Percentiles rank a stretch among this genome's conserved stretches.
Evolutionary conservation across 139 green algal genomes (phyloP).

Genomic region (Closterium sp.): DNA sequence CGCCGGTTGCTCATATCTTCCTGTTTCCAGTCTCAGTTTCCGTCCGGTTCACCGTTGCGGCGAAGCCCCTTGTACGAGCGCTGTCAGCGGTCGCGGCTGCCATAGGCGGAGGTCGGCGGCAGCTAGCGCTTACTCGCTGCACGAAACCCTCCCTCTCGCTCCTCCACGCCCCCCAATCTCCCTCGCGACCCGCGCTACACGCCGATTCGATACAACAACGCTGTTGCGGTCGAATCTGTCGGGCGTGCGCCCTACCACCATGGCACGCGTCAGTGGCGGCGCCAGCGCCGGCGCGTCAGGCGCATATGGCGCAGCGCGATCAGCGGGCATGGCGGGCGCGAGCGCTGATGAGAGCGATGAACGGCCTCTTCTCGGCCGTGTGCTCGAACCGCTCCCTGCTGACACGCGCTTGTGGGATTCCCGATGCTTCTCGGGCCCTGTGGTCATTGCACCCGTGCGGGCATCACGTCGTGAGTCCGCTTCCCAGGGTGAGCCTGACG

Average conservation of each 20-base stretch:
- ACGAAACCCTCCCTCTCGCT: not conserved
- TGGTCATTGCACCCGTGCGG: not conserved
- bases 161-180: not conserved
- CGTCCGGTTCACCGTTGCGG: not conserved
- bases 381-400: not conserved
- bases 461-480: not conserved
- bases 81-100: not conserved
- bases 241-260: not conserved
- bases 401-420: conserved; percentile 11
- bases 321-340: not conserved
- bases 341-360: not conserved
- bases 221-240: not conserved
- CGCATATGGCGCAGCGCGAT: not conserved
- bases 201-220: not conserved
- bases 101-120: not conserved
- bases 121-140: not conserved
- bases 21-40: not conserved
- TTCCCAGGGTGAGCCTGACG: not conserved
- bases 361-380: not conserved
- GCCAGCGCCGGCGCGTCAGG: not conserved
- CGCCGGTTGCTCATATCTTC: not conserved
- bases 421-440: conserved; percentile 17
- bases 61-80: not conserved
- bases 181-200: not conserved
- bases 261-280: not conserved